A percentile compares a stretch with the other conserved stretches of the same genome.
Conservation (phyloP, 805 yeast genomes). For the Nakazawaea populi region DNA sequence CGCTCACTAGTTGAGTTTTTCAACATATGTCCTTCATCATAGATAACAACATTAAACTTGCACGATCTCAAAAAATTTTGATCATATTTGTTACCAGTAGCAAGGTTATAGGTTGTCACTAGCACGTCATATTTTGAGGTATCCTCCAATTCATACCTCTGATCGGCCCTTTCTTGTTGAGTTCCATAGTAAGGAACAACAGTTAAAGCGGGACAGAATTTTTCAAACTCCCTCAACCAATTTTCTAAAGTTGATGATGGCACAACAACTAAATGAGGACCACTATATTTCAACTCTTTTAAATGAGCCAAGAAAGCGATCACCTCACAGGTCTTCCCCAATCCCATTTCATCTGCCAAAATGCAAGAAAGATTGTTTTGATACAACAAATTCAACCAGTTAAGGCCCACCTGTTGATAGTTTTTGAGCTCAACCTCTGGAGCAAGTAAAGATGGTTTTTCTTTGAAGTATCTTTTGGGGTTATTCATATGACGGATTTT, state of each 20-base stretch:
- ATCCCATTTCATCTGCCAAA: constrained; percentile 97
- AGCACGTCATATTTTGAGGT: constrained; percentile 70
- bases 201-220: constrained; percentile 74
- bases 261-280: constrained; percentile 91
- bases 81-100: constrained; percentile 82
- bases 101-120: constrained; percentile 90
- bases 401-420: constrained; percentile 95
- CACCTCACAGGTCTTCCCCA: constrained; percentile 96
- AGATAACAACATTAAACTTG: constrained; percentile 81
- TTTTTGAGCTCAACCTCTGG: constrained; percentile 65
- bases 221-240: constrained; percentile 91
- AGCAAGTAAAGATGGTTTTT: constrained; percentile 66
- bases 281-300: constrained; percentile 51
- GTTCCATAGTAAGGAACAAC: constrained; percentile 95
- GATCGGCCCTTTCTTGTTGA: constrained; percentile 75
- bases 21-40: constrained; percentile 97
- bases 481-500: constrained; percentile 8
- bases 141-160: constrained; percentile 62
- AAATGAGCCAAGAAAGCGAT: constrained; percentile 86
- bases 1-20: constrained; percentile 88
- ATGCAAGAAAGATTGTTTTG: constrained; percentile 81
- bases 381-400: constrained; percentile 84
- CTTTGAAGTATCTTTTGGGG: constrained; percentile 43
- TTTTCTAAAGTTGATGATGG: constrained; percentile 96
- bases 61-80: constrained; percentile 68